Evolutionary conservation across 495 filamentous ascomycete species (phyloP), one percentile per base, ranked within the genome.

Genomic region (Penicillium steckii): DNA sequence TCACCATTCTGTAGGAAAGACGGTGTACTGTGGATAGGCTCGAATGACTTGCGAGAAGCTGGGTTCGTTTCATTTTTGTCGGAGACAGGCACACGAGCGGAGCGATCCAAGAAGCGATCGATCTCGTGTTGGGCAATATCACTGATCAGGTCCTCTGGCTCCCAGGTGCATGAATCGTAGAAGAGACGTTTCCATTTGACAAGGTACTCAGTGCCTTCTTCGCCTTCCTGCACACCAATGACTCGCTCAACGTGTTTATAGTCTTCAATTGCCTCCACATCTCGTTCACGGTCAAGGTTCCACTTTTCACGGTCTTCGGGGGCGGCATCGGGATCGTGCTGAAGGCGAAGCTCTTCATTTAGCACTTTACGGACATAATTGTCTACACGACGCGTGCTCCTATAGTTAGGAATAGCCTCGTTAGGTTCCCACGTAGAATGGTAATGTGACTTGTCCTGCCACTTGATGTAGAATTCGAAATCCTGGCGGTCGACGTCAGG

Each of bases 401-500:
- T 84, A 62, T 78, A 83, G 40, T 85, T 82, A 7, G 75, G 63
- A 23, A 96, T 78, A 40, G 71, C 77, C 45, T 89, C 85, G 19
- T 85, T 83, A 0, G 83, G 83, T 68, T 96, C 90, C 95, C 95
- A 97, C 2, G 93, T 94, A 24, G 92, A 85, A 74, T 99, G 94
- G 57, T 91, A 89, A 67, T 97, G 89, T 19, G 94, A 95, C 70
- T 90, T 88, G 53, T 83, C 87, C 69, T 96, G 90, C 94, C 94
- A 99, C 77, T 99, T 99, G 60, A 99, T 92, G 64, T 86, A 90
- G 66, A 90, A 98, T 52, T 96, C 88, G 55, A 91, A 97, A 59
- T 96, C 88, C 47, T 90, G 82, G 54, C 88, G 88, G 18, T 78
- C 80, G 32, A 82, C 54, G 46, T 85, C 75, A n/a, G 68, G 61